phyloP scores from a whole-genome alignment of 371 early-diverging fungal species.

The Lichtheimia corymbifera region DNA sequence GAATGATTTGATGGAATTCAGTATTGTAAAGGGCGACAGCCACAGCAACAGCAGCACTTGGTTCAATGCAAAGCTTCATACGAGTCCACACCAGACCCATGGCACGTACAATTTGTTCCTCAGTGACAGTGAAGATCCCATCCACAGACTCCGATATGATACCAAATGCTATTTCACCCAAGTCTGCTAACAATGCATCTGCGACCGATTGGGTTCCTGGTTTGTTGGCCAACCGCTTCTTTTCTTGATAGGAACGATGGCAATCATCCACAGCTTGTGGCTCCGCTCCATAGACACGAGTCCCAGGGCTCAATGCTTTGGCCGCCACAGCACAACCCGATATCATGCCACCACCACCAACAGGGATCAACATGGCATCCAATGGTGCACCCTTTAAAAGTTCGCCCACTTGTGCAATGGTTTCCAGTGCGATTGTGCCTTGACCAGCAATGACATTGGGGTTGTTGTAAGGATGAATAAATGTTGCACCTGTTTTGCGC shows the following conservation, averaged over 20 bases:
- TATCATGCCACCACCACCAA: constrained; percentile 64
- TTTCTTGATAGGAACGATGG: constrained; percentile 25
- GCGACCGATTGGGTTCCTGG: constrained; percentile 33
- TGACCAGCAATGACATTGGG: constrained; percentile 61
- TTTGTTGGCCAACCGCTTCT: constrained; percentile 15
- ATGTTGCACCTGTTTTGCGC: constrained; percentile 33
- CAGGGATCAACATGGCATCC: constrained; percentile 56
- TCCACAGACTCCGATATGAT: constrained; percentile 48
- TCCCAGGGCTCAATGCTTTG: constrained; percentile 31
- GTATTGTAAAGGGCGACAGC: constrained; percentile 48
- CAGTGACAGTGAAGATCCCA: constrained; percentile 54
- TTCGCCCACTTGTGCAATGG: constrained; percentile 36
- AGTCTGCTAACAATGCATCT: constrained; percentile 38
- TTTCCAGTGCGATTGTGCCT: constrained; percentile 58
- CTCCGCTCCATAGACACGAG: constrained; percentile 55
- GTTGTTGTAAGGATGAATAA: constrained; percentile 52
- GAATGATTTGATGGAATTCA: constrained; percentile 27
- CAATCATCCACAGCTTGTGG: constrained; percentile 47
- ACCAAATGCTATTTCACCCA: constrained; percentile 49
- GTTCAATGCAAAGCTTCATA: constrained; percentile 57
- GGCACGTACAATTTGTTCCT: constrained; percentile 51
- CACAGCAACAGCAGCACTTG: constrained; percentile 54
- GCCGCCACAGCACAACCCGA: constrained; percentile 55
- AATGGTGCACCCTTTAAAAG: constrained; percentile 25
- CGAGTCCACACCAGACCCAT: constrained; percentile 54